These are phyloP conservation scores for Phaeosphaeriaceae sp. DNA, from an alignment of 2,329 filamentous ascomycete species.

Conservation along the genomic window DNA sequence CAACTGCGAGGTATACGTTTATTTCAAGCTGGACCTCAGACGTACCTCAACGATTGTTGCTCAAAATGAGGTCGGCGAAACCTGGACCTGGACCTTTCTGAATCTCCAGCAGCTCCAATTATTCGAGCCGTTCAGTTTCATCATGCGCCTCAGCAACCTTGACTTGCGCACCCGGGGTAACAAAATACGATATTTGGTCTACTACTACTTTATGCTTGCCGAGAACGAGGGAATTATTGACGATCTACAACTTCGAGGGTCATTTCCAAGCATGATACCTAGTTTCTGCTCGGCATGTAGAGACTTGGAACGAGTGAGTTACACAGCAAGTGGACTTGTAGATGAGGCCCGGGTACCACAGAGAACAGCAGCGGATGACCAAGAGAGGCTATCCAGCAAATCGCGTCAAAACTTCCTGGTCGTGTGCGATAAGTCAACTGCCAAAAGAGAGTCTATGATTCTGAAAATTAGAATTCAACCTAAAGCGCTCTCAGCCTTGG, in stretches of 20 bases:
- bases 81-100: neutral
- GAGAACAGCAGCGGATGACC: too few species aligned
- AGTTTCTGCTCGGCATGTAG: slow-evolving; percentile 3
- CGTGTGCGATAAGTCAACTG: too few species aligned
- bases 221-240: slow-evolving; percentile 14
- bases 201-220: slow-evolving; percentile 19
- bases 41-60: neutral
- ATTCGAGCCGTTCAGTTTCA: slow-evolving; percentile 1
- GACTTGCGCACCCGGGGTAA: neutral
- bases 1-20: neutral
- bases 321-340: too few species aligned
- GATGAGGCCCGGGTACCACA: too few species aligned
- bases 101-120: neutral
- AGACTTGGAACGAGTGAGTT: neutral
- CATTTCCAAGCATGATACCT: slow-evolving; percentile 1
- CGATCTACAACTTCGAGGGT: neutral
- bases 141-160: neutral
- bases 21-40: neutral
- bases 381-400: too few species aligned
- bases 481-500: neutral
- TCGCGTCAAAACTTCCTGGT: too few species aligned
- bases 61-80: neutral
- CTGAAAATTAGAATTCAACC: neutral
- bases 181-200: slow-evolving; percentile 11
- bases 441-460: neutral